phyloP scores from a whole-genome alignment of 2,329 filamentous ascomycete species.

The Cladosporium sp. region DNA sequence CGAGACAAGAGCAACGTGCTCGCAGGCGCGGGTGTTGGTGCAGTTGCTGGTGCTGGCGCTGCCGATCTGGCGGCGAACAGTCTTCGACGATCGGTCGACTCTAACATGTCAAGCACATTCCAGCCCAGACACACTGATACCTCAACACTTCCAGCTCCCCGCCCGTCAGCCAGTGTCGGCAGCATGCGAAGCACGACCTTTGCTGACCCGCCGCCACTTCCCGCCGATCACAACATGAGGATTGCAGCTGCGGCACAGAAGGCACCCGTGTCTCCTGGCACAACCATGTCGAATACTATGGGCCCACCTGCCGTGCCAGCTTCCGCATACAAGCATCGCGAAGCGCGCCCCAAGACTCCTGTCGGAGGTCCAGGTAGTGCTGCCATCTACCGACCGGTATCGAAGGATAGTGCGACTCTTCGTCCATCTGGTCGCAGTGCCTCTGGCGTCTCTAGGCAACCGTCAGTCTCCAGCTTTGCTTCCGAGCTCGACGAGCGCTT shows the following conservation, averaged over 20 bases:
- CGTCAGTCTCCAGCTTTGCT: conserved; percentile 91
- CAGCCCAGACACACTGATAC: conserved; percentile 21
- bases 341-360: conserved; percentile 32
- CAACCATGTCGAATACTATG: conserved; percentile 58
- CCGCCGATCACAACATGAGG: conserved; percentile 76
- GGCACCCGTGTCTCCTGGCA: conserved; percentile 42
- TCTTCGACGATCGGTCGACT: conserved; percentile 22
- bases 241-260: conserved; percentile 76
- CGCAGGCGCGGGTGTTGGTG: conserved; percentile 19
- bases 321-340: conserved; percentile 61
- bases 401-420: conserved; percentile 58
- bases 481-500: conserved; percentile 92
- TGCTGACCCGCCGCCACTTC: conserved; percentile 63
- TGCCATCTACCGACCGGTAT: conserved; percentile 24
- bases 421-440: conserved; percentile 44
- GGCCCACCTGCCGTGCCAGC: conserved; percentile 82
- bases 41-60: conserved; percentile 12
- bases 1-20: conserved; percentile 49
- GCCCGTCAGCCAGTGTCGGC: conserved; percentile 70
- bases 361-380: conserved; percentile 25
- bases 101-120: conserved; percentile 17
- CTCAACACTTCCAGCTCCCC: conserved; percentile 22
- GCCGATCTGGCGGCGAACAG: not conserved
- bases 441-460: conserved; percentile 58
- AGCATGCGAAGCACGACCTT: conserved; percentile 57